Base-by-base conservation (phyloP, 2,329 filamentous ascomycete genomes). In the Pestalotiopsis sp. region DNA sequence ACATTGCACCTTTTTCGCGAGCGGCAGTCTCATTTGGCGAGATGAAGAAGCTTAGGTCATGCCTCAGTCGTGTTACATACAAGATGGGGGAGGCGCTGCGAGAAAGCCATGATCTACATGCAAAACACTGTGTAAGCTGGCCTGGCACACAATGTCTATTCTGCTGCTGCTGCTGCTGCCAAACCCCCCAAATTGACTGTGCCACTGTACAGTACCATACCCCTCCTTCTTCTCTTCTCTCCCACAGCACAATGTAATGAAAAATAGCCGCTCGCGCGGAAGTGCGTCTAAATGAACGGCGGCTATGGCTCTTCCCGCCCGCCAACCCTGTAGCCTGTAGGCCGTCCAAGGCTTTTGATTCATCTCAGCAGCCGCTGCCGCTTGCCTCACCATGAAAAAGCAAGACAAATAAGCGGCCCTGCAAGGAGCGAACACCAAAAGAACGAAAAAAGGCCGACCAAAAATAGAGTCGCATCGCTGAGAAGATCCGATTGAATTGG, bases 311-410 rank as follows among this genome's bases (percentile, higher is more conserved):
- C 65, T 67, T 63, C 65, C 67, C 58, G 61, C 65, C 61, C 61
- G 65, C 67, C 59, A 56, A 52, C 61, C 31, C 49, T 68, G 68
- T 52, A 25, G 25, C n/a, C 31, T 62, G 59, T 39, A 62, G 36
- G 31, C 38, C 27, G 27, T 20, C 12, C 31, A 39, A 67, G 66
- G 59, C 59, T 36, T 13, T 39, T 62, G 23, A 62, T 31, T 62
- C 36, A 41, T 36, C 59, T 36, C 59, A 41, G 59, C 59, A 36
- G 27, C 59, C 36, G n/a, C 71, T 68, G 71, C 71, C 69, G 68
- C 68, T 56, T 68, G 36, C 59, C 59, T 64, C 67, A n/a, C 45
- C 31, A 62, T 39, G 38, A 20, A 39, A 36, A 64, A 64, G 61
- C 61, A 20, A 64, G 20, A 45, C 23, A 25, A 20, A 20, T 62